Evolutionary conservation across 1,284 basidiomycete genomes (phyloP).

Genomic region (Kalmanozyma brasiliensis): DNA sequence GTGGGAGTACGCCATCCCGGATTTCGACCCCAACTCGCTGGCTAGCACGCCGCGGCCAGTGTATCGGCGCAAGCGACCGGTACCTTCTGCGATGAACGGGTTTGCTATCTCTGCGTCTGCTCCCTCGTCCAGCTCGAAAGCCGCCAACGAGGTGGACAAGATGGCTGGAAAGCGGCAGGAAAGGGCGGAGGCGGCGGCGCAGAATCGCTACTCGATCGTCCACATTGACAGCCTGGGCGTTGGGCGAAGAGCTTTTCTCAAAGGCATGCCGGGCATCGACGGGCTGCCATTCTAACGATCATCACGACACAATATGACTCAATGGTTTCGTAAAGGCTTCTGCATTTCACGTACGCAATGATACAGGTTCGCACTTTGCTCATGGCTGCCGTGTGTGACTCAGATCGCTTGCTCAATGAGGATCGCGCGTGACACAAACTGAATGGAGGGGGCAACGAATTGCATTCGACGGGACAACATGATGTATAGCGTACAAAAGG

Average conservation of each 20-base stretch:
- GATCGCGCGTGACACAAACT: too few species aligned
- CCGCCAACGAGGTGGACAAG: not conserved
- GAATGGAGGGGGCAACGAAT: too few species aligned
- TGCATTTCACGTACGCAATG: too few species aligned
- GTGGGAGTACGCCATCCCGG: slow-evolving; percentile 54
- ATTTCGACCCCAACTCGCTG: slow-evolving; percentile 46
- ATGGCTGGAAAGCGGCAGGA: not conserved
- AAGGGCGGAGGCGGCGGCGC: not conserved
- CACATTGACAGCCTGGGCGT: slow-evolving; percentile 51
- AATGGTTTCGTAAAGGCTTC: too few species aligned
- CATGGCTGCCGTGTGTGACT: too few species aligned
- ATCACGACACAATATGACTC: too few species aligned
- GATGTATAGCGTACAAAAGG: too few species aligned
- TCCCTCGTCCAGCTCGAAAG: not conserved
- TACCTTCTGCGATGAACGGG: slow-evolving; percentile 36
- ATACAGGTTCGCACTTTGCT: too few species aligned
- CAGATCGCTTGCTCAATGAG: too few species aligned
- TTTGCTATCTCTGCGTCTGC: slow-evolving; percentile 29
- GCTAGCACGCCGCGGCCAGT: slow-evolving; percentile 48
- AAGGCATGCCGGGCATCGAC: slow-evolving; percentile 18
- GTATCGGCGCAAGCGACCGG: slow-evolving; percentile 46
- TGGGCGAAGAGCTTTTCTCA: slow-evolving; percentile 38
- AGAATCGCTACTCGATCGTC: slow-evolving; percentile 47
- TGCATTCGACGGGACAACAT: too few species aligned
- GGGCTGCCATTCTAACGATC: slow-evolving; percentile 9